Evolutionary conservation across 2,329 filamentous ascomycete genomes (phyloP).

Genomic region (Leptographium radiaticola): DNA sequence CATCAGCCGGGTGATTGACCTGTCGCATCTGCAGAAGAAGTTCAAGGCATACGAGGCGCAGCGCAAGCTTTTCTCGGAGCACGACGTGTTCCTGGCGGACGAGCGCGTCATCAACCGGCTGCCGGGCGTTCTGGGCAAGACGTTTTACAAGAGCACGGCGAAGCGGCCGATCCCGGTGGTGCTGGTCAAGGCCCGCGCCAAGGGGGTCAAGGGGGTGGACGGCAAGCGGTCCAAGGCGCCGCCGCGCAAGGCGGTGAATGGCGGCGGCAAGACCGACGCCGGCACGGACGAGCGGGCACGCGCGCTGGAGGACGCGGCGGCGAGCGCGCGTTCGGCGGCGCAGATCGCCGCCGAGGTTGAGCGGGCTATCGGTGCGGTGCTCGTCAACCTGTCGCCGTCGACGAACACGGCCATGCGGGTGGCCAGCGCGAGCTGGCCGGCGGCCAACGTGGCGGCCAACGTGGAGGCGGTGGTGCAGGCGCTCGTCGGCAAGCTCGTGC

Average conservation of each 20-base stretch:
- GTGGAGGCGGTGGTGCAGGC: conserved; percentile 55
- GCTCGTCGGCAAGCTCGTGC: conserved; percentile 66
- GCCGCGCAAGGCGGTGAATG: conserved; percentile 29
- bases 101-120: conserved; percentile 67
- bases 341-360: conserved; percentile 72
- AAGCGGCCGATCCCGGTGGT: conserved; percentile 82
- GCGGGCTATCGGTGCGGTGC: conserved; percentile 60
- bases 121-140: conserved; percentile 72
- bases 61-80: conserved; percentile 69
- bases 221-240: conserved; percentile 40
- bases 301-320: conserved; percentile 39
- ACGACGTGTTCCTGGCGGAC: conserved; percentile 90
- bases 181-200: conserved; percentile 49
- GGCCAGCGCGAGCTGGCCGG: conserved; percentile 59
- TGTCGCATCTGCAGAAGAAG: conserved; percentile 67
- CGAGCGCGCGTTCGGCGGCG: conserved; percentile 39
- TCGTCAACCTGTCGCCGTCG: conserved; percentile 66
- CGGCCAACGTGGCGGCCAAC: conserved; percentile 71
- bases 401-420: conserved; percentile 72
- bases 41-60: conserved; percentile 81
- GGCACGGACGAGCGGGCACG: conserved; percentile 63
- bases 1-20: conserved; percentile 66
- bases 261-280: conserved; percentile 48
- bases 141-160: conserved; percentile 70
- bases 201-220: conserved; percentile 47